A percentile compares a stretch with the other conserved stretches of the same genome.
phyloP scores from a whole-genome alignment of 192 early-diverging fungal genomes.

The Podila minutissima region DNA sequence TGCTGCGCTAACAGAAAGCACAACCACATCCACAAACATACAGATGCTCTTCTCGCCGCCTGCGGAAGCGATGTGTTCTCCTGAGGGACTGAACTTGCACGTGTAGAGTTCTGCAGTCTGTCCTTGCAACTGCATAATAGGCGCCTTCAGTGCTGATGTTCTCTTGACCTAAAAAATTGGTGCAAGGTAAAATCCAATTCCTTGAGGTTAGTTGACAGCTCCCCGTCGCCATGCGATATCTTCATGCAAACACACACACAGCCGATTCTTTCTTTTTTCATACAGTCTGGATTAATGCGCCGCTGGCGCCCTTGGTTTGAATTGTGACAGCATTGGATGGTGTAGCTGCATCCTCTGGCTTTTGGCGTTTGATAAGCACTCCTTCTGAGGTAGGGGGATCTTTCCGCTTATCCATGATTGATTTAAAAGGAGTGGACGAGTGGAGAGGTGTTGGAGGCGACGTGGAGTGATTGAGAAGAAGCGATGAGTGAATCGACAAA shows the following conservation, averaged over 20 bases:
- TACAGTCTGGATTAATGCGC: slow-evolving; percentile 52
- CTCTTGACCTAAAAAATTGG: slow-evolving; percentile 18
- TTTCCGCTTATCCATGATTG: slow-evolving; percentile 53
- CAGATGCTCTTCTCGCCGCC: slow-evolving; percentile 85
- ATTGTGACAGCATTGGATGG: slow-evolving; percentile 46
- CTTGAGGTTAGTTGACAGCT: background rate
- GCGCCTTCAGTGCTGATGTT: slow-evolving; percentile 33
- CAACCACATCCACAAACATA: slow-evolving; percentile 51
- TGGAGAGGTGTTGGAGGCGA: background rate
- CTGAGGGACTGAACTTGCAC: slow-evolving; percentile 86
- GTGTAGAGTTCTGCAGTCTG: slow-evolving; percentile 81
- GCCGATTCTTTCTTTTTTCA: background rate
- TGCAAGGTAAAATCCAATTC: background rate
- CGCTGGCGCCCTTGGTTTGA: slow-evolving; percentile 39
- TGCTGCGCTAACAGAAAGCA: no score
- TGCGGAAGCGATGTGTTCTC: slow-evolving; percentile 85
- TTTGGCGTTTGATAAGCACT: slow-evolving; percentile 51
- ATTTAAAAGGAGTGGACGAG: background rate
- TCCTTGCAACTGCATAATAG: slow-evolving; percentile 44
- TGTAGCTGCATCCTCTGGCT: slow-evolving; percentile 24
- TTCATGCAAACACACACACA: background rate
- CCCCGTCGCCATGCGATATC: no score
- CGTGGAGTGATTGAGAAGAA: background rate
- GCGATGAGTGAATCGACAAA: background rate
- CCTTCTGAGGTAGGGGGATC: slow-evolving; percentile 43